These are phyloP conservation scores for Fusarium continuum DNA, from an alignment of 2,329 filamentous ascomycete genomes.

Conservation along the genomic window DNA sequence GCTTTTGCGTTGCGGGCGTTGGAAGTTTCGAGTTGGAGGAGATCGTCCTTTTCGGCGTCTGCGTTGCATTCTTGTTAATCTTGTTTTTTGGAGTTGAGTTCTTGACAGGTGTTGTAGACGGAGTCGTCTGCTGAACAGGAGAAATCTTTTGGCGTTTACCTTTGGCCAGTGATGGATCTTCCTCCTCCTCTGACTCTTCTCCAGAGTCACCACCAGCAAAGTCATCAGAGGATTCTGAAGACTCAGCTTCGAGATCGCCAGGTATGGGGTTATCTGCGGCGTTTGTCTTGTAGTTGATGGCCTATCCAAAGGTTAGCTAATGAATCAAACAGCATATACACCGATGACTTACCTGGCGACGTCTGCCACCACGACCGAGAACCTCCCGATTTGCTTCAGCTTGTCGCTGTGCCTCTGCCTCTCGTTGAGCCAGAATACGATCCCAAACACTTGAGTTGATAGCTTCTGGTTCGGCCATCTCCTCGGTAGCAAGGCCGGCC, in stretches of 20 bases:
- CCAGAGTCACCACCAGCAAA: constrained; percentile 48
- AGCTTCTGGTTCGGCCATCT: constrained; percentile 61
- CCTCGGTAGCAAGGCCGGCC: constrained; percentile 65
- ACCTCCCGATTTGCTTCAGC: constrained; percentile 73
- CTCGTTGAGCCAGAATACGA: constrained; percentile 83
- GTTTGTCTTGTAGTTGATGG: constrained; percentile 50
- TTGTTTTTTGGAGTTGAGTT: constrained; percentile 38
- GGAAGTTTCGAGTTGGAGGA: constrained; percentile 20
- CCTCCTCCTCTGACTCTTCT: constrained; percentile 42
- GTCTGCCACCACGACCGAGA: constrained; percentile 87
- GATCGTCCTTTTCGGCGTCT: constrained; percentile 45
- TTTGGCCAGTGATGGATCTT: constrained; percentile 41
- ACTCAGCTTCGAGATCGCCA: constrained; percentile 42
- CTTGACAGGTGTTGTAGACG: constrained; percentile 41
- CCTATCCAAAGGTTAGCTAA: constrained; percentile 41
- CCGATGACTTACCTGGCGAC: constrained; percentile 56
- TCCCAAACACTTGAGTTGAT: constrained; percentile 84
- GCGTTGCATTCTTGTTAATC: constrained; percentile 47
- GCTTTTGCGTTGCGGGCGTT: constrained; percentile 30
- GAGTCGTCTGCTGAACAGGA: constrained; percentile 36
- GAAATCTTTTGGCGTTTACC: constrained; percentile 49
- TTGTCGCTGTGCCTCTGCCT: constrained; percentile 78
- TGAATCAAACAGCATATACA: background rate
- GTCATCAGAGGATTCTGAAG: constrained; percentile 49
- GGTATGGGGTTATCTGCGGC: constrained; percentile 31